A percentile compares a stretch with the other conserved stretches of the same genome.
These are phyloP conservation scores for Rhizopus delemar DNA, from an alignment of 371 early-diverging fungal genomes.

Conservation along the genomic window DNA sequence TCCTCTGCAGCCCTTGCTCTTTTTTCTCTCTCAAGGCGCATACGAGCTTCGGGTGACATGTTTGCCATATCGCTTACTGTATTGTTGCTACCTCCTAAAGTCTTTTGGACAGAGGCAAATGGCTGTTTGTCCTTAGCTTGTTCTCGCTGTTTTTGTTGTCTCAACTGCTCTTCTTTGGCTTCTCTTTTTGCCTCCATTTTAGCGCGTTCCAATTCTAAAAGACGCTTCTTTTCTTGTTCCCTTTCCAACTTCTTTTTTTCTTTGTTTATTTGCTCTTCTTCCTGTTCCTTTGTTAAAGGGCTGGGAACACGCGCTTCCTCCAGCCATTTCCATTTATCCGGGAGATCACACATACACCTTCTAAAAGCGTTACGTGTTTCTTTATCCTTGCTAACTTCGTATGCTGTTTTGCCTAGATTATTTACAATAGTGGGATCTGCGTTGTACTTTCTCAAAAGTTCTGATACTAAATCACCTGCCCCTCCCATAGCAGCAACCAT, in stretches of 20 bases:
- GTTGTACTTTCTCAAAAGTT: conserved; percentile 64
- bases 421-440: conserved; percentile 79
- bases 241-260: conserved; percentile 65
- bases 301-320: conserved; percentile 71
- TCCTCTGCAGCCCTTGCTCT: conserved; percentile 82
- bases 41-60: conserved; percentile 76
- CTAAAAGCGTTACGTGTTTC: conserved; percentile 79
- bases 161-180: conserved; percentile 43
- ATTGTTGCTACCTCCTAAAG: conserved; percentile 20
- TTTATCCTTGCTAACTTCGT: conserved; percentile 78
- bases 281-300: conserved; percentile 76
- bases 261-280: conserved; percentile 62
- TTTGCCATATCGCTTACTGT: conserved; percentile 33
- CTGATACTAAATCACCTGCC: conserved; percentile 58
- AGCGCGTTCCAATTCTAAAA: conserved; percentile 30
- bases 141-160: conserved; percentile 30
- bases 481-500: conserved; percentile 59
- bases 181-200: conserved; percentile 29
- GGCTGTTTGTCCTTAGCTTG: conserved; percentile 30
- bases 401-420: conserved; percentile 69
- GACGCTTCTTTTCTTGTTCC: conserved; percentile 50
- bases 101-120: conserved; percentile 21
- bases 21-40: conserved; percentile 81
- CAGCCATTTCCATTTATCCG: conserved; percentile 70
- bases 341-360: conserved; percentile 65